These are phyloP conservation scores for Boletellus ananiceps DNA, from an alignment of 768 basidiomycete genomes.

Conservation along the genomic window DNA sequence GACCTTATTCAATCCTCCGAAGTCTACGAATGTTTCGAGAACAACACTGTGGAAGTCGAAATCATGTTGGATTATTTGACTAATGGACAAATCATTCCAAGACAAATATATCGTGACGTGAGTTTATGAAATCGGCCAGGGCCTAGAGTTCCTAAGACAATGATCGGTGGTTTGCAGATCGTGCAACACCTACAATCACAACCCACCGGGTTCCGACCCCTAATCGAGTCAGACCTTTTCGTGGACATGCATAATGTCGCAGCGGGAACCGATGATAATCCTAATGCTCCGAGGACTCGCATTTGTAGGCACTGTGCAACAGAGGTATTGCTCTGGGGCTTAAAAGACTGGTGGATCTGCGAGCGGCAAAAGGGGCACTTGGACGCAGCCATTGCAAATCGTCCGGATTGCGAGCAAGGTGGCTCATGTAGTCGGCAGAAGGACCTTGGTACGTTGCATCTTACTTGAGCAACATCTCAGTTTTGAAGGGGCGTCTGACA, in stretches of 20 bases:
- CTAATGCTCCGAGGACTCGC: constrained; percentile 52
- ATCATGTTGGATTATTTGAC: constrained; percentile 79
- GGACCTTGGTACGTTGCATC: constrained; percentile 51
- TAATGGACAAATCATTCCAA: constrained; percentile 55
- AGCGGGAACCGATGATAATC: constrained; percentile 51
- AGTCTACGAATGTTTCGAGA: constrained; percentile 75
- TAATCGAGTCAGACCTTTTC: constrained; percentile 70
- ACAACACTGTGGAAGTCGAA: constrained; percentile 77
- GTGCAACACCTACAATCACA: constrained; percentile 54
- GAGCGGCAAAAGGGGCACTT: constrained; percentile 69
- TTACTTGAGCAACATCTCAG: not conserved
- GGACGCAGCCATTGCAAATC: constrained; percentile 48
- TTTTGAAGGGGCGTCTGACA: constrained; percentile 8
- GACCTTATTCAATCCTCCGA: constrained; percentile 76
- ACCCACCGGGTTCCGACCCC: constrained; percentile 57
- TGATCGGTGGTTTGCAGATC: constrained; percentile 42
- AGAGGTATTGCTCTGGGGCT: constrained; percentile 69
- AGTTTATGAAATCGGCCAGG: constrained; percentile 9
- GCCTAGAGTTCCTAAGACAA: not conserved
- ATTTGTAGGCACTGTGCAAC: constrained; percentile 72
- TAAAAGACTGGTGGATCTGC: constrained; percentile 79
- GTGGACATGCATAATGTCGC: constrained; percentile 59
- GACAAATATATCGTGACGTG: constrained; percentile 75
- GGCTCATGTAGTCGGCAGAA: constrained; percentile 54
- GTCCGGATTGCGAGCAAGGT: constrained; percentile 70